These are phyloP conservation scores for Talaromyces nanjingensis DNA, from an alignment of 495 filamentous ascomycete species.

Conservation along the genomic window DNA sequence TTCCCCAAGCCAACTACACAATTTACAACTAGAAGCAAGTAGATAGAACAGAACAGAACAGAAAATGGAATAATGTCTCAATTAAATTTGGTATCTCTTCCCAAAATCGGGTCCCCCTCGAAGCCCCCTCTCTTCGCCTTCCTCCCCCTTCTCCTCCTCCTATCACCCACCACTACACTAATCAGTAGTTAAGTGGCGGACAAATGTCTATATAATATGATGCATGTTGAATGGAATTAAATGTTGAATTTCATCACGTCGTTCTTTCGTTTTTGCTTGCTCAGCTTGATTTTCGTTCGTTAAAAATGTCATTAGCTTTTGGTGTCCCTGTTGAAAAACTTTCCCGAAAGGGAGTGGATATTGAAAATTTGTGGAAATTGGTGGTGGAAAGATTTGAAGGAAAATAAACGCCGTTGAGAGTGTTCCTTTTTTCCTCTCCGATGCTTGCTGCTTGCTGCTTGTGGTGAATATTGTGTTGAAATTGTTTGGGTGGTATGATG, in stretches of 20 bases:
- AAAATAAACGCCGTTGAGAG: not conserved
- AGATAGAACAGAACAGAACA: slow-evolving; percentile 10
- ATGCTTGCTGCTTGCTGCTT: not conserved
- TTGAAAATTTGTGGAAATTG: not conserved
- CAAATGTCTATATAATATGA: slow-evolving; percentile 1
- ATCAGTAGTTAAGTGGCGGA: not conserved
- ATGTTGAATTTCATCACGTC: slow-evolving; percentile 12
- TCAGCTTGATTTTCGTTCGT: not conserved
- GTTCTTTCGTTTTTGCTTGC: not conserved
- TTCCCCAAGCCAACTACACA: not conserved
- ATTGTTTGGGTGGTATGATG: not conserved
- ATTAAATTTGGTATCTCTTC: not conserved
- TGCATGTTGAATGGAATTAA: slow-evolving; percentile 12
- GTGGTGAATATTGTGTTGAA: not conserved
- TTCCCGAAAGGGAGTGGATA: not conserved
- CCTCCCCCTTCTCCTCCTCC: not conserved
- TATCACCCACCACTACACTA: not conserved
- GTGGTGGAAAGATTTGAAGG: not conserved
- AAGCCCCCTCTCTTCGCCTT: not conserved
- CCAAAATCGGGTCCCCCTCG: not conserved
- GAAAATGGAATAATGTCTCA: slow-evolving; percentile 8
- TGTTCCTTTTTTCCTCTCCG: not conserved
- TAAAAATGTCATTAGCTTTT: not conserved
- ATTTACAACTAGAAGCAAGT: not conserved
- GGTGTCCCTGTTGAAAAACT: not conserved